Evolutionary conservation across 2,329 filamentous ascomycete genomes (phyloP).

Genomic region (Aspergillus proliferans): DNA sequence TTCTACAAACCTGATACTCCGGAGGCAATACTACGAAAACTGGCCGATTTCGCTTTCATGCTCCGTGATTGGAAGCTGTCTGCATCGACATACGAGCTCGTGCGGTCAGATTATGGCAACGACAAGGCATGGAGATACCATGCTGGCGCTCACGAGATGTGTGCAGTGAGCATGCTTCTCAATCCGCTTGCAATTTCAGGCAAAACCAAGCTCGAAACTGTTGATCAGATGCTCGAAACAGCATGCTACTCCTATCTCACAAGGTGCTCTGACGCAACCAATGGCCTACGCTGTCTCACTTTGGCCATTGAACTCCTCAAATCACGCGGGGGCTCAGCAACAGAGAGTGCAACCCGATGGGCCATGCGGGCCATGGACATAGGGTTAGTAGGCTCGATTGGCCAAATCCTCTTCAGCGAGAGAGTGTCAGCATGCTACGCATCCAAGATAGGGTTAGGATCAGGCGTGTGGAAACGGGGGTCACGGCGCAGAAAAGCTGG

Average conservation of each 20-base stretch:
- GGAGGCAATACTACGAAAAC: constrained; percentile 85
- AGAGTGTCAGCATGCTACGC: constrained; percentile 79
- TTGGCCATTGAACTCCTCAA: constrained; percentile 77
- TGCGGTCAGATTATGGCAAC: constrained; percentile 82
- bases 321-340: constrained; percentile 68
- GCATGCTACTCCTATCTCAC: constrained; percentile 90
- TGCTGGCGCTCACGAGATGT: constrained; percentile 92
- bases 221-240: constrained; percentile 83
- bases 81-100: constrained; percentile 82
- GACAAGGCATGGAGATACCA: constrained; percentile 97
- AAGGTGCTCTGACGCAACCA: constrained; percentile 71
- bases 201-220: constrained; percentile 70
- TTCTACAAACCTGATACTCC: constrained; percentile 79
- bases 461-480: constrained; percentile 63
- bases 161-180: constrained; percentile 74
- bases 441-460: constrained; percentile 58
- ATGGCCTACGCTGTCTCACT: constrained; percentile 69
- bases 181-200: constrained; percentile 64
- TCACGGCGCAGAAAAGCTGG: constrained; percentile 75
- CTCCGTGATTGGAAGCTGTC: constrained; percentile 92
- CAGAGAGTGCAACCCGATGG: constrained; percentile 86
- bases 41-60: constrained; percentile 96
- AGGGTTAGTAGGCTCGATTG: constrained; percentile 65
- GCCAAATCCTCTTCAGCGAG: constrained; percentile 78
- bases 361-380: constrained; percentile 72